These are phyloP conservation scores for Coemansia asiatica DNA, from an alignment of 192 early-diverging fungal species.

Conservation along the genomic window DNA sequence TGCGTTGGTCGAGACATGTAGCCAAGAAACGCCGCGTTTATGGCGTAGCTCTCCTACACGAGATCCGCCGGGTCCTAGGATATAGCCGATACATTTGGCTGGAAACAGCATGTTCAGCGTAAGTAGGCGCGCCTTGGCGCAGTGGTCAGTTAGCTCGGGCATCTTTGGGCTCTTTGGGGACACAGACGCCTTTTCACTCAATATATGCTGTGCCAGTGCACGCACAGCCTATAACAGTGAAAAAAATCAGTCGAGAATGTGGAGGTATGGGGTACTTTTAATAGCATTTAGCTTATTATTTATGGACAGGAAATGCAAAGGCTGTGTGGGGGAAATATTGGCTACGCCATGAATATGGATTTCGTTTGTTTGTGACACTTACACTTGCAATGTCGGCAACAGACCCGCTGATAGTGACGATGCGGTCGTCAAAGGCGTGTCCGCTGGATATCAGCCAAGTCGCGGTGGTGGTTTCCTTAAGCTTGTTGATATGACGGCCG, in stretches of 20 bases:
- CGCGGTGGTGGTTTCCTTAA: conserved; percentile 34
- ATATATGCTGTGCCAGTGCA: conserved; percentile 35
- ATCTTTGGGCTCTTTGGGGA: background rate
- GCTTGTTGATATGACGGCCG: conserved; percentile 48
- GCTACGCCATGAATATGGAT: background rate
- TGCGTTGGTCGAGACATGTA: conserved; percentile 25
- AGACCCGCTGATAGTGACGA: conserved; percentile 36
- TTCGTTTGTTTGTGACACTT: conserved; percentile 16
- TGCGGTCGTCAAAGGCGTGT: conserved; percentile 31
- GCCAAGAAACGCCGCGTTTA: conserved; percentile 16
- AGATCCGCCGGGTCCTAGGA: conserved; percentile 30
- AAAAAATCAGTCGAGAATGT: background rate
- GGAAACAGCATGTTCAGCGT: conserved; percentile 42
- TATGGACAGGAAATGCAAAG: no score
- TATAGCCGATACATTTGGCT: conserved; percentile 24
- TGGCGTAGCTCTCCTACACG: conserved; percentile 18
- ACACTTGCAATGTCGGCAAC: conserved; percentile 22
- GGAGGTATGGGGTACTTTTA: no score
- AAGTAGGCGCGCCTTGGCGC: background rate
- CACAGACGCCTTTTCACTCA: conserved; percentile 14
- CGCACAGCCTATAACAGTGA: conserved; percentile 27
- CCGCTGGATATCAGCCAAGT: conserved; percentile 36
- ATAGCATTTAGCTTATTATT: no score
- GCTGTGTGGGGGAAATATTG: background rate
- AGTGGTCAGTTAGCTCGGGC: background rate